phyloP scores from a whole-genome alignment of 2,329 filamentous ascomycete species.

The Fusarium sp. region DNA sequence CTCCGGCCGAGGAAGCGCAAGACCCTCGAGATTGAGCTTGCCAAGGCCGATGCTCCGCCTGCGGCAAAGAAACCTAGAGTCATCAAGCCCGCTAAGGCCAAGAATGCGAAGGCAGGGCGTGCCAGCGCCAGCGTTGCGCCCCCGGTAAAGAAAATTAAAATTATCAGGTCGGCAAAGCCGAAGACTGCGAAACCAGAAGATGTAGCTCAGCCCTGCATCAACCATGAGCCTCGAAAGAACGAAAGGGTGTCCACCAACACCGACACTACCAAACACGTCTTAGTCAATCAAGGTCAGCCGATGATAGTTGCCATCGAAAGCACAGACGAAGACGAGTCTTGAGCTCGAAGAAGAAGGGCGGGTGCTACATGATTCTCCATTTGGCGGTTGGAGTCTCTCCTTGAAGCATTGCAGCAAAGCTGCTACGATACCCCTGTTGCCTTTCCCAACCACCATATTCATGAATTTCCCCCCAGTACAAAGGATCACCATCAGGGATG shows the following conservation, averaged over 20 bases:
- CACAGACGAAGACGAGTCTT: conserved; percentile 40
- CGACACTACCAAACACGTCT: conserved; percentile 20
- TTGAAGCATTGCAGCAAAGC: conserved; percentile 33
- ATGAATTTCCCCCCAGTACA: conserved; percentile 6
- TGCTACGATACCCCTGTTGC: conserved; percentile 45
- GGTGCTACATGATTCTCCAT: background rate
- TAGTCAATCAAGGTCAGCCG: conserved; percentile 28
- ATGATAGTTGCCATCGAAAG: conserved; percentile 34
- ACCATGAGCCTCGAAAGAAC: conserved; percentile 5
- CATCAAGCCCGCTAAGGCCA: conserved; percentile 17
- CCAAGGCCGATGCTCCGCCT: conserved; percentile 19
- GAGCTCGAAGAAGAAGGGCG: conserved; percentile 13
- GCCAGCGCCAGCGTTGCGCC: conserved; percentile 17
- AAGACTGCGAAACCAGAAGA: conserved; percentile 17
- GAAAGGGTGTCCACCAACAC: conserved; percentile 9
- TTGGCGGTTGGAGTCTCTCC: conserved; percentile 14
- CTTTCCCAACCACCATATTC: conserved; percentile 29
- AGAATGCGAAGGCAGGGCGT: conserved; percentile 19
- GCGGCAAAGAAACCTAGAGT: conserved; percentile 26
- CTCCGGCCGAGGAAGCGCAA: conserved; percentile 43
- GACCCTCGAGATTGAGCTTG: conserved; percentile 23
- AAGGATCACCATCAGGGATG: conserved; percentile 20
- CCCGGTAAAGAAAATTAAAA: conserved; percentile 20
- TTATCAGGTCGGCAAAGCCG: conserved; percentile 5
- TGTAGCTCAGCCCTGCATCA: background rate